Conservation (phyloP, 2,329 filamentous ascomycete species). For the Sclerotinia borealis region DNA sequence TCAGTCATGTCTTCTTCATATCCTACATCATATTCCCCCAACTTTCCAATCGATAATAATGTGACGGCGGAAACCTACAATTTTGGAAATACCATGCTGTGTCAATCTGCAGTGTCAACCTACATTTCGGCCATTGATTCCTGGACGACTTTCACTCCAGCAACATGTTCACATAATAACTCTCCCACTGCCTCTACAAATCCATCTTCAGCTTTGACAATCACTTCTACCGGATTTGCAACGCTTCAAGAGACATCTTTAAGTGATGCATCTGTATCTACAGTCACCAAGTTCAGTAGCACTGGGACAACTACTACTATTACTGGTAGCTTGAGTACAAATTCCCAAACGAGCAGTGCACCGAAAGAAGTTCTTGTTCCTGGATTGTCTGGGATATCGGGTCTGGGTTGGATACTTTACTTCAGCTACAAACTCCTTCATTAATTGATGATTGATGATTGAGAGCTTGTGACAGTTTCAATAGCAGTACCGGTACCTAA, state of each 20-base stretch:
- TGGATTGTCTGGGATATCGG: neutral
- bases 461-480: neutral
- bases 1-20: neutral
- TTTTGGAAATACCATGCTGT: constrained; percentile 6
- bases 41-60: neutral
- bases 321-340: neutral
- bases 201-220: neutral
- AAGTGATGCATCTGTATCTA: constrained; percentile 5
- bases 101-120: neutral
- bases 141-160: constrained; percentile 7
- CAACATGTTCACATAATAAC: constrained; percentile 5
- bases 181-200: neutral
- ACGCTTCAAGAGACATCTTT: neutral
- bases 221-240: neutral
- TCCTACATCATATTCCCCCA: neutral
- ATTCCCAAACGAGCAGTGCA: constrained; percentile 2
- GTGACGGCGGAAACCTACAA: neutral
- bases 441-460: neutral
- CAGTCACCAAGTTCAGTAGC: constrained; percentile 6
- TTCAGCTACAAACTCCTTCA: constrained; percentile 2
- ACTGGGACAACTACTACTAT: constrained; percentile 7
- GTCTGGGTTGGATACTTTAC: constrained; percentile 8
- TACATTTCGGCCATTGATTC: constrained; percentile 1
- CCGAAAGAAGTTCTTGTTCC: neutral
- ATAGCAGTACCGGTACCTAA: neutral